Evolutionary conservation across 495 filamentous ascomycete species (phyloP), one percentile per base, ranked within the genome.

Genomic region (Penicillium arizonense): DNA sequence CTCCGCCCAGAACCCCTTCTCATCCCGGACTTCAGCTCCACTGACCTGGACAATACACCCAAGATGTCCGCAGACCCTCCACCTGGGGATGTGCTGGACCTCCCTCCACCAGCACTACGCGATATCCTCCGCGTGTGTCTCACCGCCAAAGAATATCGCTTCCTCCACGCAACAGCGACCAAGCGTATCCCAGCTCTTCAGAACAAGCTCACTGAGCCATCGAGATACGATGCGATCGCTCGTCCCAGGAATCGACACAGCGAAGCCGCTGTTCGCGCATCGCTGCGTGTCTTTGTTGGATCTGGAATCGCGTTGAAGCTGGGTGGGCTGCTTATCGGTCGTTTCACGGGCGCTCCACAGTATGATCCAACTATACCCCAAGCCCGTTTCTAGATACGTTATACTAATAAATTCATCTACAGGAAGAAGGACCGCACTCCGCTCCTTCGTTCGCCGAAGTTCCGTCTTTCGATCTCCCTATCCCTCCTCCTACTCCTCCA

Each of bases 401-500:
- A 16, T 32, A 28, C 48, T 50, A 26, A 50, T 9, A 6, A 21
- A 5, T 16, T 9, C 9, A 51, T 28, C 8, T 53, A 21, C 42
- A 79, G 73, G 55, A 65, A 70, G 26, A 68, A 74, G 52, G 28
- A 62, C 37, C 82, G 71, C 63, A 74, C 63, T 9, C 71, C 85
- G 2, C 67, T 91, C 26, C 77, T 85, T 64, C 84, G 82, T 51
- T 88, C 85, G 2, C 78, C 88, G 1, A 87, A 87, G 44, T 77
- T 95, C 43, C 81, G 92, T 43, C 78, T 96, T 12, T 90, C 90
- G 13, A 70, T 91, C 23, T 90, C 89, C 1, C 76, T 96, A 28
- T 91, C 91, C 41, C 82, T 87, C 10, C 85, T 97, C 42, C 78
- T 98, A 28, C 78, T 97, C 34, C 77, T 96, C 55, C 92, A 98